Evolutionary conservation across 129 eudicot genomes (phyloP).

Genomic region (Lonicera japonica): DNA sequence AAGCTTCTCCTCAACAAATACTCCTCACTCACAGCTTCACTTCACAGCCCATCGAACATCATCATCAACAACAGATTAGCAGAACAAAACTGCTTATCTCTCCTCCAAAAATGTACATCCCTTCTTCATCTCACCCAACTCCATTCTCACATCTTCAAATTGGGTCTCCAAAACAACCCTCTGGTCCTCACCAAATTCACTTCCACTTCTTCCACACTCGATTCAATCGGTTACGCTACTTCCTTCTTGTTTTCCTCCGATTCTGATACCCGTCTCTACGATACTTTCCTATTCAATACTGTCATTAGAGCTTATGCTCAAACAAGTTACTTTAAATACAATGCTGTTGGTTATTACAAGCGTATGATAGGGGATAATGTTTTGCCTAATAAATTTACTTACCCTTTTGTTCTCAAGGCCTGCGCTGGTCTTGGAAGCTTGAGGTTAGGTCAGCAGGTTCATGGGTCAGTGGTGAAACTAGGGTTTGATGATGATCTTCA

Average conservation of each 20-base stretch:
- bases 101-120: conserved; percentile 60
- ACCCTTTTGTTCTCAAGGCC: conserved; percentile 81
- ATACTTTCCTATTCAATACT: conserved; percentile 77
- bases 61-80: conserved; percentile 41
- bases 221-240: conserved; percentile 53
- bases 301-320: conserved; percentile 64
- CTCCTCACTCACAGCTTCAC: not conserved
- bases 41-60: not conserved
- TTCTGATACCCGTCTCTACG: conserved; percentile 37
- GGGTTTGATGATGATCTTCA: conserved; percentile 57
- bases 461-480: conserved; percentile 48
- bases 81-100: conserved; percentile 54
- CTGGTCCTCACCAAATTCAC: conserved; percentile 76
- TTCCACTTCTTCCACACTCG: conserved; percentile 47
- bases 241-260: conserved; percentile 40
- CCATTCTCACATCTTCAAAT: conserved; percentile 54
- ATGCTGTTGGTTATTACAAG: conserved; percentile 37
- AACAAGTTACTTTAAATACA: conserved; percentile 17
- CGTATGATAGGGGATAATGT: conserved; percentile 38
- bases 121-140: conserved; percentile 48
- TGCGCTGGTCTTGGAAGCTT: conserved; percentile 60
- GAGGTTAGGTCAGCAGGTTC: conserved; percentile 47
- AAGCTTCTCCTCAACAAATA: conserved; percentile 8
- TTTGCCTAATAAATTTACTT: conserved; percentile 65
- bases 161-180: conserved; percentile 63